Base-by-base conservation (phyloP, 768 basidiomycete species). In the Tulasnella sp. region DNA sequence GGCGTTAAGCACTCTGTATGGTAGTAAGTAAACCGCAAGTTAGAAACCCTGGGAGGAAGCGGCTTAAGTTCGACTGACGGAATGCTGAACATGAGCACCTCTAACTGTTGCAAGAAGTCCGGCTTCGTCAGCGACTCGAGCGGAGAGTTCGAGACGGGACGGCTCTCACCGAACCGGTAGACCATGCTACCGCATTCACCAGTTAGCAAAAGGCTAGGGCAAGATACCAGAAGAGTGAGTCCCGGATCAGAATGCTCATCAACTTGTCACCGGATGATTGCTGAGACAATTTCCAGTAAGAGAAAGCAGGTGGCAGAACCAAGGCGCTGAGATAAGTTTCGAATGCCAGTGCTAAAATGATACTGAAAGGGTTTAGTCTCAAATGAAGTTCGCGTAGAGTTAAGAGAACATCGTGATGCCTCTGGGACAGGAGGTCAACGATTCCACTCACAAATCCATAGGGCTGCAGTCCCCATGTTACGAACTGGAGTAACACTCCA, bases 241-340 rank as follows among this genome's bases (percentile, higher is more conserved):
- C 52, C 14, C 52, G 52, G 22, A 59, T 59, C 52, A 59, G 77
- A 69, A 40, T 76, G 78, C n/a, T 80, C 69, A 74, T 73, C 29
- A 74, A 77, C 82, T 76, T 69, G 75, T 72, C 71, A 67, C 42
- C 67, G 75, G 41, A 79, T 77, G 22, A 75, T 74, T 22, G 78
- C n/a, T n/a, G n/a, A 67, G 32, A 78, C 74, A 12, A 80, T 75
- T 6, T 80, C 75, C n/a, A 83, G 80, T 71, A 81, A 80, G 16
- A 29, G 16, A 35, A 40, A 4, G 52, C 52, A 4, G 34, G 19
- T 34, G 4, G 32, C 17, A 40, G 29, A 34, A 26, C 35, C 3
- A 40, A 1, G 1, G 2, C 39, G n/a, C 39, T 22, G 29, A 40
- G 12, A 22, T 67, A 39, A 5, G 66, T 42, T n/a, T 41, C 42